Base-by-base conservation (phyloP, 78 protist genomes). In the Cavenderia fasciculata region DNA sequence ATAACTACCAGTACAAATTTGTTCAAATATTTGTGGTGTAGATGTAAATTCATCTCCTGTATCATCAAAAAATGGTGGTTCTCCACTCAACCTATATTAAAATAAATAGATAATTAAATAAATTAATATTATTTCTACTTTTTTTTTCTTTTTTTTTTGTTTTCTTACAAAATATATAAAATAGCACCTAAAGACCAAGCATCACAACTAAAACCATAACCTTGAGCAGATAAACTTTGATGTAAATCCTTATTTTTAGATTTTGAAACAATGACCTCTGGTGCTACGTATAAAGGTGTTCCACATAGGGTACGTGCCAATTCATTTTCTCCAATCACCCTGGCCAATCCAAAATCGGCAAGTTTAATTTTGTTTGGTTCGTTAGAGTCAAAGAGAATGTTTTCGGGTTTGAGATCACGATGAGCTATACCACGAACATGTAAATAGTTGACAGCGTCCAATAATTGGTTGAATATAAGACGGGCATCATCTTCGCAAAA, bases 361-460 rank as follows among this genome's bases (percentile, higher is more conserved):
- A 79, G 49, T 61, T 79, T 79, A 31, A 79, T 66, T n/a, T 51
- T 34, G 25, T 62, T 10, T 25, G 23, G 57, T 62, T 49, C 27
- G 14, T 49, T 49, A 14, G 12, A 44, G 18, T 70, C 75, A 70
- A 51, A 54, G 4, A 63, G 47, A 5, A 63, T 63, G 73, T 98
- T 98, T 23, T 96, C 99, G 1, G 98, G 98, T 91, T 99, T 99
- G 71, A 99, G 91, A 89, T 99, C 99, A 0, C 99, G 82, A 85
- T 99, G 99, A 19, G 95, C 94, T 21, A 96, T 91, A 38, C 98
- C 96, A 21, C 19, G 62, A 2, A 18, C 29, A 74, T 96, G 98
- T 31, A 96, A 52, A 68, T 97, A 96, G 8, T 14, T 40, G 18
- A 95, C 62, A 21, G 95, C 96, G 19, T 36, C 12, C 10, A 96